These are phyloP conservation scores for Tranzscheliella williamsii DNA, from an alignment of 1,284 basidiomycete species.

Conservation along the genomic window DNA sequence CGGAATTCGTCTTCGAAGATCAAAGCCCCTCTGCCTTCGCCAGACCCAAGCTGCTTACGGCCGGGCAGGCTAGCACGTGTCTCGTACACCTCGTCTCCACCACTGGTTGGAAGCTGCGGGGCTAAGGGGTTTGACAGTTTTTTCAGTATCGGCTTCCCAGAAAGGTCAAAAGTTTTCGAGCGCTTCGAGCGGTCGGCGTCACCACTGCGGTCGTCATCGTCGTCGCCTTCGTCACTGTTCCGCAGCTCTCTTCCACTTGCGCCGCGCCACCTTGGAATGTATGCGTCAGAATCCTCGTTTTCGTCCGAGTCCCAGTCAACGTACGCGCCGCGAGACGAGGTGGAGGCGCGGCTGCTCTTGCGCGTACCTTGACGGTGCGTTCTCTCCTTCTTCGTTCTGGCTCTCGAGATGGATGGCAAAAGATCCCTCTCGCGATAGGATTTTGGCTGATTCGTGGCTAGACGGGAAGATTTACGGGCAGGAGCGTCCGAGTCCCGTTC, in stretches of 20 bases:
- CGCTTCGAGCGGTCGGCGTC: conserved; percentile 9
- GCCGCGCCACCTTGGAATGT: conserved; percentile 27
- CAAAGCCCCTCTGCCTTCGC: conserved; percentile 56
- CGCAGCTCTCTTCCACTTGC: conserved; percentile 1
- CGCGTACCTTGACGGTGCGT: conserved; percentile 23
- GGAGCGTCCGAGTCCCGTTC: conserved; percentile 1
- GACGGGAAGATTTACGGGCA: conserved; percentile 34
- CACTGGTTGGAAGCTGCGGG: conserved; percentile 12
- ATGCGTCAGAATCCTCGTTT: conserved; percentile 28
- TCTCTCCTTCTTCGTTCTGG: conserved; percentile 18
- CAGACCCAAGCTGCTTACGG: conserved; percentile 4
- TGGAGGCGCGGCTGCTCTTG: conserved; percentile 21
- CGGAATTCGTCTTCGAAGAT: conserved; percentile 61
- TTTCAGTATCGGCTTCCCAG: conserved; percentile 19
- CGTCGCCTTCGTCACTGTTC: not conserved
- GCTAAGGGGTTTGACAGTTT: conserved; percentile 36
- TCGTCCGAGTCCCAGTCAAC: conserved; percentile 38
- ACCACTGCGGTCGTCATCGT: conserved; percentile 17
- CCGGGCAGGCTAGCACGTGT: conserved; percentile 18
- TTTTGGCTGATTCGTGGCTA: conserved; percentile 18
- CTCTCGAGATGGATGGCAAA: conserved; percentile 10
- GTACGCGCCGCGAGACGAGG: conserved; percentile 23
- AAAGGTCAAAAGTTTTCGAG: conserved; percentile 32
- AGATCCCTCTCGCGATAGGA: conserved; percentile 28
- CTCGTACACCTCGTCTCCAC: conserved; percentile 25